These are phyloP conservation scores for Tuber melanosporum DNA, from an alignment of 495 filamentous ascomycete species.

Conservation along the genomic window DNA sequence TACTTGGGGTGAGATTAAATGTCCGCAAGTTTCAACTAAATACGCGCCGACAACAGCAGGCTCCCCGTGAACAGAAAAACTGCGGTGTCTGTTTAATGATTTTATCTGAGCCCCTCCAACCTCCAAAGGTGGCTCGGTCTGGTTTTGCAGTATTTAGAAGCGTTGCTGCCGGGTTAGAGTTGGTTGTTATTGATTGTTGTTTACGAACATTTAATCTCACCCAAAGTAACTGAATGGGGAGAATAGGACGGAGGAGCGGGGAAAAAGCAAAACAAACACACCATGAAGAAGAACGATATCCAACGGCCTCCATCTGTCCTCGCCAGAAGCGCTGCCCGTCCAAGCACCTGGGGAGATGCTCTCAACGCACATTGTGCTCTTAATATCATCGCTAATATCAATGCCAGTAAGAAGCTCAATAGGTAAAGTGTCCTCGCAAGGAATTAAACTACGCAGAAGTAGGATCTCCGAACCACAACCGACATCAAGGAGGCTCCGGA, in stretches of 20 bases:
- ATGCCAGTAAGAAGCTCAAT: constrained; percentile 34
- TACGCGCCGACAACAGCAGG: no score
- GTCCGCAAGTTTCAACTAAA: no score
- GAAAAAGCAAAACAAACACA: not conserved
- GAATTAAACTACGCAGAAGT: constrained; percentile 27
- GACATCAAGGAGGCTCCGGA: constrained; percentile 36
- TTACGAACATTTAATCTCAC: no score
- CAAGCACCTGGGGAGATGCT: constrained; percentile 22
- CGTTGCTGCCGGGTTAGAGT: no score
- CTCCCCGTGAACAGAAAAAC: no score
- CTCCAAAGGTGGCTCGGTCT: no score
- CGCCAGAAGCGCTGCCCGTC: not conserved
- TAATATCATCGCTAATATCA: constrained; percentile 34
- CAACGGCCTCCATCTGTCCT: constrained; percentile 35
- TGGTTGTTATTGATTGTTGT: no score
- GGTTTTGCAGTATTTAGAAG: no score
- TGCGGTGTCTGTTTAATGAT: no score
- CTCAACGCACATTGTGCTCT: constrained; percentile 6
- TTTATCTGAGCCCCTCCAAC: no score
- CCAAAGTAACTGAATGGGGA: not conserved
- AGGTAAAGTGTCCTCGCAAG: constrained; percentile 36
- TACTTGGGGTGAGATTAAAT: no score
- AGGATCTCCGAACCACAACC: constrained; percentile 35
- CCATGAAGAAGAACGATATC: constrained; percentile 34
- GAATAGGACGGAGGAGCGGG: not conserved